Evolutionary conservation across 2,329 filamentous ascomycete genomes (phyloP).

Genomic region (Sclerotinia sclerotiorum): DNA sequence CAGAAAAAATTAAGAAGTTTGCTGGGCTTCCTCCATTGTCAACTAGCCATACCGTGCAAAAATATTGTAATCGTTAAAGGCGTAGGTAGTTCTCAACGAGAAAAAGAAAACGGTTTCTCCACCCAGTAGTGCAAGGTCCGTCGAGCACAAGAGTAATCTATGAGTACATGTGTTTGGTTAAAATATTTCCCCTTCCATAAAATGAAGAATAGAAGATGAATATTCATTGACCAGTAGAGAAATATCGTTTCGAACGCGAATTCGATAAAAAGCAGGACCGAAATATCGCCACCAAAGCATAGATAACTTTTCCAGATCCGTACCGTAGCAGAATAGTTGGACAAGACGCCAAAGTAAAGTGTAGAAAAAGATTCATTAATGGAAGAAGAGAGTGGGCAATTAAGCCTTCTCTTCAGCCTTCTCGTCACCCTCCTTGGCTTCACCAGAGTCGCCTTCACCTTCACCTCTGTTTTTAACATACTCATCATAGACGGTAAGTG

Average conservation of each 20-base stretch:
- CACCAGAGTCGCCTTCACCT: constrained; percentile 41
- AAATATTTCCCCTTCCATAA: constrained; percentile 27
- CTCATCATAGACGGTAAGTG: constrained; percentile 95
- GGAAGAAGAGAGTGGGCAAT: constrained; percentile 40
- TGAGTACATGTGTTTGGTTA: constrained; percentile 36
- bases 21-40: constrained; percentile 6
- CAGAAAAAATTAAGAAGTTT: constrained; percentile 10
- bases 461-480: constrained; percentile 73
- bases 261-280: constrained; percentile 28
- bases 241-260: constrained; percentile 22
- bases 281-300: constrained; percentile 32
- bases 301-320: constrained; percentile 40
- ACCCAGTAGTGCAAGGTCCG: constrained; percentile 18
- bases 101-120: constrained; percentile 16
- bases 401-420: constrained; percentile 55
- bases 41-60: constrained; percentile 23
- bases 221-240: constrained; percentile 27
- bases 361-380: constrained; percentile 30
- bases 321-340: constrained; percentile 36
- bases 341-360: constrained; percentile 36
- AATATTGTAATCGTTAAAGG: constrained; percentile 7
- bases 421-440: constrained; percentile 49
- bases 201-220: constrained; percentile 30
- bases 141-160: constrained; percentile 34
- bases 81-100: neutral